Evolutionary conservation across 192 early-diverging fungal species (phyloP).

Genomic region (Podila clonocystis): DNA sequence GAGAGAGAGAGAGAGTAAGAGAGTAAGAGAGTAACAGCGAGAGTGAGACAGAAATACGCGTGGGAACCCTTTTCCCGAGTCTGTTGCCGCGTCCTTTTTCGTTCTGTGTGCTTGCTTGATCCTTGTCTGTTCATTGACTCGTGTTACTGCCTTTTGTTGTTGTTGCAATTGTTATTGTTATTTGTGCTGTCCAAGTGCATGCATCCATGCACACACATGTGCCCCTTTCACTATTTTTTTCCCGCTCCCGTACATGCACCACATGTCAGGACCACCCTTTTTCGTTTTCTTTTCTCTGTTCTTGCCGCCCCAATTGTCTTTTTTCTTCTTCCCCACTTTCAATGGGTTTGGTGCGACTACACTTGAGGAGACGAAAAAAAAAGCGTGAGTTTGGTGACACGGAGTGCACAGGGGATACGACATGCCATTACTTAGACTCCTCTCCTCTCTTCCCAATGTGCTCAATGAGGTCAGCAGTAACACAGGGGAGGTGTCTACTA

Average conservation of each 20-base stretch:
- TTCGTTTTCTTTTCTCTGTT: not conserved
- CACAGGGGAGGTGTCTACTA: not conserved
- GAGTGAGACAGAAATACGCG: too few relatives aligned
- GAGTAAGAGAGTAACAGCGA: too few relatives aligned
- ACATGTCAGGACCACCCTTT: not conserved
- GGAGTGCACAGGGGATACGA: too few relatives aligned
- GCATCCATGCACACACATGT: too few relatives aligned
- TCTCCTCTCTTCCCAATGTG: too few relatives aligned
- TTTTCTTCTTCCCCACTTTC: not conserved
- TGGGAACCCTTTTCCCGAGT: too few relatives aligned
- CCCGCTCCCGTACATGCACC: not conserved
- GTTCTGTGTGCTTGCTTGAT: too few relatives aligned
- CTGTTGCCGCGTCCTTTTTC: too few relatives aligned
- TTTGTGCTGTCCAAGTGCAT: too few relatives aligned
- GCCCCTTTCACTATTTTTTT: not conserved
- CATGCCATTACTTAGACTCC: too few relatives aligned
- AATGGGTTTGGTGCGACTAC: not conserved
- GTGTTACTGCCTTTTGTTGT: not conserved
- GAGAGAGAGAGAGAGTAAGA: too few relatives aligned
- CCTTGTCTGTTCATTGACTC: not conserved
- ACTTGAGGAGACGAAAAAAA: not conserved
- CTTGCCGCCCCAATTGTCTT: conserved; percentile 1
- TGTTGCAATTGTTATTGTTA: not conserved
- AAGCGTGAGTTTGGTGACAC: too few relatives aligned
- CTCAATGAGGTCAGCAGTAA: conserved; percentile 3